A percentile compares a stretch with the other conserved stretches of the same genome.
phyloP scores from a whole-genome alignment of 1,139 yeast species.

The Nematodospora anomalae region DNA sequence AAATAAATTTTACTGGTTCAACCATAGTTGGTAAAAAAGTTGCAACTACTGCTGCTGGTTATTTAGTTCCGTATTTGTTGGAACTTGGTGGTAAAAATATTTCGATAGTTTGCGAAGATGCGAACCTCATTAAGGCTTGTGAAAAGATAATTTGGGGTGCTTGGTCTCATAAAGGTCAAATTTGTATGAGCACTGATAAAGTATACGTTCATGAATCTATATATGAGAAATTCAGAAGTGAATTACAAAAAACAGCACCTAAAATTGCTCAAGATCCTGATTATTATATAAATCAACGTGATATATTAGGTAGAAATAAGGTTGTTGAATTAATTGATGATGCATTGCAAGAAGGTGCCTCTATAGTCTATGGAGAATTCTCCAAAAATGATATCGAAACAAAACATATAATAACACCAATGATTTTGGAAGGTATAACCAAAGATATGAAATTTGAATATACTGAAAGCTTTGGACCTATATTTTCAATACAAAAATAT shows the following conservation, averaged over 20 bases:
- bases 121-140: constrained; percentile 33
- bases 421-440: constrained; percentile 37
- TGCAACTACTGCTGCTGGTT: constrained; percentile 33
- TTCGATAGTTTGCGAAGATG: constrained; percentile 33
- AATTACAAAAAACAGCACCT: constrained; percentile 22
- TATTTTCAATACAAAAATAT: constrained; percentile 38
- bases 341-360: constrained; percentile 46
- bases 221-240: constrained; percentile 27
- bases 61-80: constrained; percentile 38
- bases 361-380: constrained; percentile 25
- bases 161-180: constrained; percentile 47
- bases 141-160: constrained; percentile 29
- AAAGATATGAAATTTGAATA: constrained; percentile 31
- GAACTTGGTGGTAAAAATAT: constrained; percentile 49
- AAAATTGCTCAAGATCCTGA: constrained; percentile 23
- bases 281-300: constrained; percentile 29
- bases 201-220: constrained; percentile 33
- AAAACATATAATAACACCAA: constrained; percentile 24
- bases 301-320: constrained; percentile 23
- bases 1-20: constrained; percentile 48
- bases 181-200: constrained; percentile 47
- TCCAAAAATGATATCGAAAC: constrained; percentile 10
- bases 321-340: constrained; percentile 33
- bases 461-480: constrained; percentile 52
- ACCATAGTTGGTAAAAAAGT: constrained; percentile 36